A percentile compares a stretch with the other conserved stretches of the same genome.
Evolutionary conservation across 169 alveolate species (phyloP).

Genomic region (Ichthyophthirius multifiliis): DNA sequence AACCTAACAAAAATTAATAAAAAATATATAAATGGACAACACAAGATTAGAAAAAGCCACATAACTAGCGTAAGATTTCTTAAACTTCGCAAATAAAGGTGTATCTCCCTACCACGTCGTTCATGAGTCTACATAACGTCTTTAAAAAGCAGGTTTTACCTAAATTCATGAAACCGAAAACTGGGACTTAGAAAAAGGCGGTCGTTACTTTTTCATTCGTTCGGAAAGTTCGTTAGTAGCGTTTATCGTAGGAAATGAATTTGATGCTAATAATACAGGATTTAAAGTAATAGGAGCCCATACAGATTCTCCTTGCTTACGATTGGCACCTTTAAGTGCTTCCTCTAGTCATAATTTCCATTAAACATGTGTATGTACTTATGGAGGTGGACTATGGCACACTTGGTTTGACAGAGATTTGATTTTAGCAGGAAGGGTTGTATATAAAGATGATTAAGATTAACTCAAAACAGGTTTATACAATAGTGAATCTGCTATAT

Average conservation of each 20-base stretch:
- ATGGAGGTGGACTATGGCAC: conserved; percentile 98
- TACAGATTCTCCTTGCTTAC: conserved; percentile 96
- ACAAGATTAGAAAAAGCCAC: conserved; percentile 48
- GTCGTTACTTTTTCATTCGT: conserved; percentile 86
- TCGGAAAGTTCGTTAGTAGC: conserved; percentile 90
- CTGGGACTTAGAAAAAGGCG: conserved; percentile 55
- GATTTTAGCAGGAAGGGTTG: conserved; percentile 94
- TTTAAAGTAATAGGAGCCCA: conserved; percentile 90
- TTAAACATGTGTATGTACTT: conserved; percentile 88
- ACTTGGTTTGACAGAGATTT: conserved; percentile 98
- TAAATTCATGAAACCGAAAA: conserved; percentile 47
- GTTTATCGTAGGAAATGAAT: conserved; percentile 85
- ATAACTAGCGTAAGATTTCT: conserved; percentile 37
- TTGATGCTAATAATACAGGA: conserved; percentile 60
- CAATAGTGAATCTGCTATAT: conserved; percentile 87
- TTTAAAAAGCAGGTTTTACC: conserved; percentile 33
- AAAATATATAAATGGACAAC: background rate
- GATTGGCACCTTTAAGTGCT: conserved; percentile 90
- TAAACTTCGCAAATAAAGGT: conserved; percentile 43
- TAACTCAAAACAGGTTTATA: conserved; percentile 71
- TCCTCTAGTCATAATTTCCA: conserved; percentile 77
- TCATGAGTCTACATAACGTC: conserved; percentile 37
- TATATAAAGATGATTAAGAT: conserved; percentile 84
- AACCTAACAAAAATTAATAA: background rate
- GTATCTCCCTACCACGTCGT: conserved; percentile 64